These are phyloP conservation scores for Cyclospora cayetanensis DNA, from an alignment of 169 alveolate genomes.

Conservation along the genomic window DNA sequence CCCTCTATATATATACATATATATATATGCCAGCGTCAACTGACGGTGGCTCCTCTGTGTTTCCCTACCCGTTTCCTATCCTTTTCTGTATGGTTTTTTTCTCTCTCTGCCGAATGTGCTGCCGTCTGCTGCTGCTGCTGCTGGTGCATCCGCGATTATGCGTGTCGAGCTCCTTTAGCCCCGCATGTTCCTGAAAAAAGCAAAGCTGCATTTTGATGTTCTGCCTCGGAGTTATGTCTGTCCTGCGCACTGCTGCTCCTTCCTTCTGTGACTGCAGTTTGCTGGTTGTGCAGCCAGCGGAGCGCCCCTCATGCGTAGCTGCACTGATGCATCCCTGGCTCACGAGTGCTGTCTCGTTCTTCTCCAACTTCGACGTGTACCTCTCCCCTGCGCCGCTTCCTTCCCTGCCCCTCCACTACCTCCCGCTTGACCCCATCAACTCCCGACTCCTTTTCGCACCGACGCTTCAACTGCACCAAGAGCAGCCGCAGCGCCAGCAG, in stretches of 20 bases:
- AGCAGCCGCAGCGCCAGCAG: slow-evolving; percentile 1
- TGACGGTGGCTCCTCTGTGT: not conserved
- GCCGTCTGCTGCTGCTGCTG: not conserved
- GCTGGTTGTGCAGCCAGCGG: not conserved
- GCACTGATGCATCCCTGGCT: not conserved
- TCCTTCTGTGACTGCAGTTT: not conserved
- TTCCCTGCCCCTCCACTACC: not conserved
- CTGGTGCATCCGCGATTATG: not conserved
- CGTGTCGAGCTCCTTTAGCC: too few species aligned
- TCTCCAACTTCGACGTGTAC: not conserved
- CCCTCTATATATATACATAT: not conserved
- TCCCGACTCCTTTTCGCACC: not conserved
- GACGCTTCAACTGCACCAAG: not conserved
- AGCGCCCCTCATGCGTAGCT: not conserved
- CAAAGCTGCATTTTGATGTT: too few species aligned
- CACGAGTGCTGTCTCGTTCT: not conserved
- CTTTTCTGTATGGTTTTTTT: not conserved
- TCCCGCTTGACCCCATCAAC: not conserved
- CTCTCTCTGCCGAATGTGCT: not conserved
- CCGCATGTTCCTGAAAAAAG: too few species aligned
- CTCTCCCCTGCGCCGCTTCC: not conserved
- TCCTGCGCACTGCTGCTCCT: not conserved
- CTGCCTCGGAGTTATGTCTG: too few species aligned
- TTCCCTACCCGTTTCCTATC: not conserved
- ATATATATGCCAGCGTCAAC: not conserved